Evolutionary conservation across 176 grass and related monocot species (phyloP), one percentile per base, ranked within the genome.

Genomic region (Panicum miliaceum): DNA sequence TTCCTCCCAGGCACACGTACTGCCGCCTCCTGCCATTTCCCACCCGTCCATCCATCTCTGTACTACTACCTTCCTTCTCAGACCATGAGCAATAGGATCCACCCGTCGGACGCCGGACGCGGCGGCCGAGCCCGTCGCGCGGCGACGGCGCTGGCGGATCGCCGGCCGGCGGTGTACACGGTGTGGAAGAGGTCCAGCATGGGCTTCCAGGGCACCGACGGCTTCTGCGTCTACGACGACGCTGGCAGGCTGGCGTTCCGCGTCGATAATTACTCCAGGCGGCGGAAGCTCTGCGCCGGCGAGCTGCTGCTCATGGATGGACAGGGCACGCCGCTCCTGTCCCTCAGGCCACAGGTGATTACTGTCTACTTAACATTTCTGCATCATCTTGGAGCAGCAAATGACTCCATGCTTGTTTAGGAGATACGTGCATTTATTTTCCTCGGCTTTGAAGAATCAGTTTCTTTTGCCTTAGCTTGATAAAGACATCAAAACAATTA

Each of bases 201-300:
- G 86, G 86, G 77, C 0, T 84, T 89, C 40, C 81, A 84, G 36
- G 75, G 86, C 35, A 84, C 83, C 8, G 83, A 89, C 22, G 81
- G 86, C 23, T 89, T 89, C 74, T 89, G 54, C 15, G 81, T 84
- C 14, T 84, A 84, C 26, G 56, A 84, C 68, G 72, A 67, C 80
- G 23, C 62, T 2, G 88, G 88, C 16, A 45, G 38, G 0, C 34
- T 90, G 15, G 84, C 79, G 29, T 90, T 90, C 68, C 84, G 88
- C 29, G 88, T 90, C 19, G 88, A 90, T 58, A 90, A 90, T 60
- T 86, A 90, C 79, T 84, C 87, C 3, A 71, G 87, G 46, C 77
- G 48, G 40, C 66, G 73, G 26, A 89, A 84, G 82, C 79, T 70
- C 47, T 89, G 84, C 58, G 67, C 87, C 43, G 68, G 68, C 37